These are phyloP conservation scores for Acrasis kona DNA, from an alignment of 78 protist genomes.

Conservation along the genomic window DNA sequence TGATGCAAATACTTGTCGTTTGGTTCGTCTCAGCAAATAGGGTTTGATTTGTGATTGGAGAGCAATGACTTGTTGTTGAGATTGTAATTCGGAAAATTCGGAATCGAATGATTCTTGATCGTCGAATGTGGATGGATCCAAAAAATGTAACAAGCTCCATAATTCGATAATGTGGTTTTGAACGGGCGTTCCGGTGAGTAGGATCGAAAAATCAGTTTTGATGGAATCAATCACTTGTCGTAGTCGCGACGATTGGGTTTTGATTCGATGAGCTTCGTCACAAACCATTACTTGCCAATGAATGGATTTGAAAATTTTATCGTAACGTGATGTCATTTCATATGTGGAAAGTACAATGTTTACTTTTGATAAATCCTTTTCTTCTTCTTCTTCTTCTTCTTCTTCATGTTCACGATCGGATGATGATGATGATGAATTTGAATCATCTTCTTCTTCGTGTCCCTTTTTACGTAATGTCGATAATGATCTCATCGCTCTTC, in stretches of 20 bases:
- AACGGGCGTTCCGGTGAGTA: constrained; percentile 93
- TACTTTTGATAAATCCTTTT: constrained; percentile 19
- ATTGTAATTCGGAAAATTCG: constrained; percentile 20
- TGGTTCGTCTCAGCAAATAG: constrained; percentile 87
- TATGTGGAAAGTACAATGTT: constrained; percentile 66
- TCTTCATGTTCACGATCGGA: too few relatives aligned
- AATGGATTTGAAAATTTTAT: constrained; percentile 38
- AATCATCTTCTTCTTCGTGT: too few relatives aligned
- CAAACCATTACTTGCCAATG: constrained; percentile 74
- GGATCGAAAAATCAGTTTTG: constrained; percentile 48
- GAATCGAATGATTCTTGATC: constrained; percentile 85
- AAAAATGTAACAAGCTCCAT: constrained; percentile 97
- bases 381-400: not conserved
- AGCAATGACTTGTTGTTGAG: constrained; percentile 36
- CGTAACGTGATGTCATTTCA: constrained; percentile 49
- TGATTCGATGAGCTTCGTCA: constrained; percentile 97
- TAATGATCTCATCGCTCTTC: too few relatives aligned
- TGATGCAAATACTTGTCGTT: constrained; percentile 75
- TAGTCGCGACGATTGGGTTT: constrained; percentile 86
- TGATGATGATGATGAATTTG: too few relatives aligned
- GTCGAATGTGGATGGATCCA: constrained; percentile 85
- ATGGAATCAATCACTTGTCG: constrained; percentile 45
- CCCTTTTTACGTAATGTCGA: too few relatives aligned
- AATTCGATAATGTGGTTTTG: constrained; percentile 95
- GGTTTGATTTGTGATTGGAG: constrained; percentile 75